Conservation (phyloP, 805 yeast genomes). For the Wickerhamomyces pijperi region DNA sequence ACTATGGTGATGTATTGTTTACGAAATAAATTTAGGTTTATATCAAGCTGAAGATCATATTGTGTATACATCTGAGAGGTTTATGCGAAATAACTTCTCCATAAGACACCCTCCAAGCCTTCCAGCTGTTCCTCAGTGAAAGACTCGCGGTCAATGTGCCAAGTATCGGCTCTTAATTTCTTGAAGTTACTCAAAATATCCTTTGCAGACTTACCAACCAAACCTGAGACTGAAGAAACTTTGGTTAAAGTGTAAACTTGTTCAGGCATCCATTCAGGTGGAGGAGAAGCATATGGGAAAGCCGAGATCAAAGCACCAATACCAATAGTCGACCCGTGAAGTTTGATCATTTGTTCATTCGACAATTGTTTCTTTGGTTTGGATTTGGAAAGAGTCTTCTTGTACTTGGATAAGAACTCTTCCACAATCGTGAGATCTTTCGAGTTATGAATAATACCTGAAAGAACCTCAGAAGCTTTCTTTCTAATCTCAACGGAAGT, state of each 20-base stretch:
- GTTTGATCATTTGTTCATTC: constrained; percentile 29
- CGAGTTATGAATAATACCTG: constrained; percentile 59
- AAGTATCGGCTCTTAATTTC: constrained; percentile 86
- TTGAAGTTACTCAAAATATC: constrained; percentile 73
- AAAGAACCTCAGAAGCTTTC: constrained; percentile 59
- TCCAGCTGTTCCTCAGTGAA: constrained; percentile 75
- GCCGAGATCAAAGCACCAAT: constrained; percentile 83
- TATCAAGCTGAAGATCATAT: too few relatives aligned
- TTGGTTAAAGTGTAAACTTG: constrained; percentile 60
- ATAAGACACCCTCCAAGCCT: constrained; percentile 86
- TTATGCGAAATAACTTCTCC: constrained; percentile 84
- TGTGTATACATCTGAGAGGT: too few relatives aligned
- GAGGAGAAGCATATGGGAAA: constrained; percentile 83
- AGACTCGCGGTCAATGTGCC: constrained; percentile 78
- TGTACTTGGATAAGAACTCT: constrained; percentile 24
- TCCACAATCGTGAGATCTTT: constrained; percentile 30
- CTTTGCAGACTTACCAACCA: constrained; percentile 77
- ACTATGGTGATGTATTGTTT: too few relatives aligned
- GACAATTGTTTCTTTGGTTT: constrained; percentile 23
- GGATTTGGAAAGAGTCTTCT: constrained; percentile 17
- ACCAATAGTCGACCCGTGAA: constrained; percentile 85
- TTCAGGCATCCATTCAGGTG: constrained; percentile 81
- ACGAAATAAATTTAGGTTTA: too few relatives aligned
- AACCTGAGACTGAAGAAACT: constrained; percentile 64
- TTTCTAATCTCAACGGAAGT: constrained; percentile 66